Base-by-base conservation (phyloP, 345 rosid genomes). In the Passiflora organensis region DNA sequence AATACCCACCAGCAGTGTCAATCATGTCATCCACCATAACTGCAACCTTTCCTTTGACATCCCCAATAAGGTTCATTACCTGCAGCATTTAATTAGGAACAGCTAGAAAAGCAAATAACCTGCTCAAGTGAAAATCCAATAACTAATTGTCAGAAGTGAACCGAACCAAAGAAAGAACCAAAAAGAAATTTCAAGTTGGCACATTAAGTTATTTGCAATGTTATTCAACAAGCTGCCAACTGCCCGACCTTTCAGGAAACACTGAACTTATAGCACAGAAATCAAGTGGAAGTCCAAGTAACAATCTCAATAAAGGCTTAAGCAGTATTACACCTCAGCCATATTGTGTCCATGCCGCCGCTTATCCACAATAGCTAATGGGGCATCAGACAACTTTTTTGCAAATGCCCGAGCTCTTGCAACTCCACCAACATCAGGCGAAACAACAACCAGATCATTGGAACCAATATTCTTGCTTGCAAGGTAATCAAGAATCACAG, bases 401-500 rank as follows among this genome's bases (percentile, higher is more conserved):
- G 72, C 72, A 68, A 68, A 68, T 43, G 67, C 60, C 43, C 72
- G 67, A 9, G 72, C 67, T 20, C 72, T 48, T 14, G 62, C 72
- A 60, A 68, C 72, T 13, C 72, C 72, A 67, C 98, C 98, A 72
- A 91, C 96, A 61, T 91, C 98, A 47, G 96, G 98, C 5, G 96
- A 91, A 72, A 91, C 98, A 53, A 91, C 96, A 32, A 91, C 90
- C 76, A 91, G 69, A 72, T 91, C 96, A 65, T 59, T 77, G 24
- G 85, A 80, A 63, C 80, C 76, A 72, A 91, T 75, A 22, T 69
- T 65, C 68, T 91, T 91, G 82, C 98, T 88, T 23, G 96, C 95
- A 49, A 91, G 88, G 73, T 91, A 91, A 65, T 91, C 98, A 39
- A 91, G 90, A 62, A 91, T 78, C 69, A 91, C 98, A 50, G 96